Percentiles rank a stretch among this genome's conserved stretches.
Conservation (phyloP, 1,284 basidiomycete genomes). For the Takashimella koratensis region DNA sequence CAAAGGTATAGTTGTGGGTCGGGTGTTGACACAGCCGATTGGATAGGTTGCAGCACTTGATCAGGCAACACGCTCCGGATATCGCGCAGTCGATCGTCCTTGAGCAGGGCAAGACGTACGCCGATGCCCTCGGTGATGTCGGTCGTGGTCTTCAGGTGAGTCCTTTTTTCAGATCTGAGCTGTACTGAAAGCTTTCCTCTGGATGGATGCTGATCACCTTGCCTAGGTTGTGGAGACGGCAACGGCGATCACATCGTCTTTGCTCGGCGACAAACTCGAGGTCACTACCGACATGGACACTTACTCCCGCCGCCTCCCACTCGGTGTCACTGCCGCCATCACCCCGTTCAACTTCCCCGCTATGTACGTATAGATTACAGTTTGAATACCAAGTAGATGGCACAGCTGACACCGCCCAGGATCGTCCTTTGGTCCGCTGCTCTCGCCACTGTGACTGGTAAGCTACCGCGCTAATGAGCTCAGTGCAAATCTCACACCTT, state of each 20-base stretch:
- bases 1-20: too few species aligned
- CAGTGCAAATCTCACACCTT: slow-evolving; percentile 37
- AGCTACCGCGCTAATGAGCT: slow-evolving; percentile 1
- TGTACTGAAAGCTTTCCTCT: too few species aligned
- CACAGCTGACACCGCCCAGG: slow-evolving; percentile 54
- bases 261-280: slow-evolving; percentile 89
- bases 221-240: slow-evolving; percentile 85
- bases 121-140: slow-evolving; percentile 91
- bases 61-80: slow-evolving; percentile 65
- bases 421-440: slow-evolving; percentile 96
- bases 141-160: slow-evolving; percentile 67
- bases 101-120: slow-evolving; percentile 86
- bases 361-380: slow-evolving; percentile 59
- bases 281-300: slow-evolving; percentile 98
- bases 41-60: slow-evolving; percentile 71
- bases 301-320: slow-evolving; percentile 47
- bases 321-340: slow-evolving; percentile 64
- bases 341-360: slow-evolving; percentile 89
- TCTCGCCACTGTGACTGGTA: slow-evolving; percentile 49
- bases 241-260: slow-evolving; percentile 72
- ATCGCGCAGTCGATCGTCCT: slow-evolving; percentile 63
- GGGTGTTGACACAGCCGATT: too few species aligned
- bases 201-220: too few species aligned
- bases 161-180: too few species aligned
- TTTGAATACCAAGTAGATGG: neutral